Conservation (phyloP, 352 stramenopile species). For the Pythium scleroteichum region DNA sequence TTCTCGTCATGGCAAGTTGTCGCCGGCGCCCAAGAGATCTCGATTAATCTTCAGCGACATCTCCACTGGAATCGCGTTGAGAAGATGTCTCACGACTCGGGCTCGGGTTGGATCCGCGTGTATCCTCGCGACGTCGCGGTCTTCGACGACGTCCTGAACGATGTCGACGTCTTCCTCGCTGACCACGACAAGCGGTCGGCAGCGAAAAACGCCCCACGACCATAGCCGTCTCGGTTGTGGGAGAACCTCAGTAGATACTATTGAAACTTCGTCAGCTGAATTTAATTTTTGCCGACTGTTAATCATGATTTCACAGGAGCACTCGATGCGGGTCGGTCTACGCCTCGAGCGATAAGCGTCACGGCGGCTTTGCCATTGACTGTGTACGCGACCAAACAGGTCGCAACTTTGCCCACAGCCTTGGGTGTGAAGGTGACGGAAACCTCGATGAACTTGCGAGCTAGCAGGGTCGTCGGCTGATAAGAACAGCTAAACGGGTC, state of each 20-base stretch:
- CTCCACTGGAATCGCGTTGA: constrained; percentile 87
- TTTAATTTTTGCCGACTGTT: neutral
- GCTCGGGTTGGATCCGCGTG: constrained; percentile 82
- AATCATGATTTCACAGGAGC: neutral
- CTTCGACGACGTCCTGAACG: constrained; percentile 72
- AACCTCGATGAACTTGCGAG: constrained; percentile 85
- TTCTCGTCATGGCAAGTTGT: constrained; percentile 87
- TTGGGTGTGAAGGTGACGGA: constrained; percentile 76
- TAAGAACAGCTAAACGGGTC: constrained; percentile 79
- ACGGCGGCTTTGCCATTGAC: constrained; percentile 78
- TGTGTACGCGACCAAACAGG: constrained; percentile 81
- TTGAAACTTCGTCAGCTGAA: constrained; percentile 8
- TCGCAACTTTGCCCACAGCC: constrained; percentile 76
- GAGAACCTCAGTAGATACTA: too few species aligned
- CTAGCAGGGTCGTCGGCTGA: constrained; percentile 74
- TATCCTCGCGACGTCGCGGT: constrained; percentile 78
- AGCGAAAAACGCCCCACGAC: constrained; percentile 17
- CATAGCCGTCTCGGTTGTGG: neutral
- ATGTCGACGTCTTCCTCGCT: constrained; percentile 72
- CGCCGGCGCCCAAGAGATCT: constrained; percentile 82
- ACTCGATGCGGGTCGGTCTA: constrained; percentile 16
- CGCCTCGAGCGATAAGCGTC: constrained; percentile 72
- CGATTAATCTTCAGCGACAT: constrained; percentile 86
- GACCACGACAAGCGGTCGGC: constrained; percentile 49
- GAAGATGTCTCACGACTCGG: constrained; percentile 88